These are phyloP conservation scores for Botryosphaeria dothidea DNA, from an alignment of 2,329 filamentous ascomycete species.

Conservation along the genomic window DNA sequence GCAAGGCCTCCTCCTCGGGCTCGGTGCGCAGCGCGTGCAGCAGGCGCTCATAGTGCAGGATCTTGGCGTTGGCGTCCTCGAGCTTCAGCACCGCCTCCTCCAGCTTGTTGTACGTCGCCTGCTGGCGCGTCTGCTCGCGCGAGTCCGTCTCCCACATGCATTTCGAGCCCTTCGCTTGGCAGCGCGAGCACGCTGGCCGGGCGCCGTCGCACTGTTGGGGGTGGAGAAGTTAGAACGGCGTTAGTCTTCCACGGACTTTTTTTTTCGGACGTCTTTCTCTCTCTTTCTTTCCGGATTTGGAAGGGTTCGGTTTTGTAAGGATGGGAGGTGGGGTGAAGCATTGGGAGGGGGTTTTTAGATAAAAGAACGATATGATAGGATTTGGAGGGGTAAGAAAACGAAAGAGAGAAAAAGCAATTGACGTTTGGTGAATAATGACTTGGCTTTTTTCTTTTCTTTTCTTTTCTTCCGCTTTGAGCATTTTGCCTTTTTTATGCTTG, in stretches of 20 bases:
- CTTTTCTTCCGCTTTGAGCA: no score
- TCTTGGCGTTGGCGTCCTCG: slow-evolving; percentile 5
- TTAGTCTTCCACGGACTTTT: neutral
- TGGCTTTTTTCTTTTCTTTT: no score
- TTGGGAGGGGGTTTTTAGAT: no score
- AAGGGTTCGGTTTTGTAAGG: no score
- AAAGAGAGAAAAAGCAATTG: no score
- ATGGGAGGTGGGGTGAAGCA: no score
- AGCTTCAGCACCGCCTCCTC: slow-evolving; percentile 14
- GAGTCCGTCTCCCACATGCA: slow-evolving; percentile 16
- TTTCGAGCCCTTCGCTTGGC: neutral
- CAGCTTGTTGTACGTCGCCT: slow-evolving; percentile 10
- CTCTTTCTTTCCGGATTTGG: no score
- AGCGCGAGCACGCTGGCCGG: neutral
- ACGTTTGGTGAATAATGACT: no score
- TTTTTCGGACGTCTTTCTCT: neutral
- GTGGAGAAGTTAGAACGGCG: neutral
- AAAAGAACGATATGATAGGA: no score
- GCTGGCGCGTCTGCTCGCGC: slow-evolving; percentile 14
- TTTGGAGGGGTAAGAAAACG: no score
- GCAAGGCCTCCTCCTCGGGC: neutral
- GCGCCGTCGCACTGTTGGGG: neutral
- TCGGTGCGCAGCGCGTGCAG: slow-evolving; percentile 6
- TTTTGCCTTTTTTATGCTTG: no score
- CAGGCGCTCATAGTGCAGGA: neutral